Evolutionary conservation across 805 yeast genomes (phyloP), one percentile per base, ranked within the genome.

Genomic region (Lachancea fermentati): DNA sequence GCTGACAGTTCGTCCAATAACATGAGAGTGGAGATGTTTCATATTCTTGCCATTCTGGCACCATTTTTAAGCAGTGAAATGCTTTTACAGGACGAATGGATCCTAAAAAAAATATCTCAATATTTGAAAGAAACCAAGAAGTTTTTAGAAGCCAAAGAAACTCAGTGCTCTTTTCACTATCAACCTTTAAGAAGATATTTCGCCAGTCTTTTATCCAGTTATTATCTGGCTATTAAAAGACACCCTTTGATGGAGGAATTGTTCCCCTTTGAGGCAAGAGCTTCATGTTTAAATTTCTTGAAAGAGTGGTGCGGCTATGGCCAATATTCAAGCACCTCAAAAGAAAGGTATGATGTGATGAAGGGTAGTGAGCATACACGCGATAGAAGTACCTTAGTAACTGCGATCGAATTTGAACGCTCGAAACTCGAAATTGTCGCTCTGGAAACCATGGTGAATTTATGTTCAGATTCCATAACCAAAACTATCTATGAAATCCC

Each of bases 271-370:
- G 87, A 81, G 48, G 91, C 88, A 2, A 69, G 96, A 39, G 78
- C 84, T 22, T 82, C 85, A 2, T 84, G 94, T 46, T 89, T 87
- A 65, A 76, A 79, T 34, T 82, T 76, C 52, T 66, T 93, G 42
- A 89, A 85, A 49, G 95, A 86, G 57, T 93, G 99, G 99, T 88
- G 96, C 59, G 95, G 95, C 0, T 78, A 77, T 60, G 97, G 97
- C 2, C 80, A 76, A 38, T 68, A 78, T 17, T 71, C 76, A 6
- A 55, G 68, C 1, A 54, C 79, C 2, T 75, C 87, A 2, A 78
- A 77, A 22, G 83, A 81, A 31, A 68, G 96, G 33, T 87, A 87
- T 48, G 57, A 65, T 4, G 50, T 62, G 1, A 81, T 81, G 78
- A 67, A 66, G 31, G 67, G 62, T 66, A 39, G 69, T 14, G 55